phyloP scores from a whole-genome alignment of 1,284 basidiomycete species.

The Fomitopsis palustris region DNA sequence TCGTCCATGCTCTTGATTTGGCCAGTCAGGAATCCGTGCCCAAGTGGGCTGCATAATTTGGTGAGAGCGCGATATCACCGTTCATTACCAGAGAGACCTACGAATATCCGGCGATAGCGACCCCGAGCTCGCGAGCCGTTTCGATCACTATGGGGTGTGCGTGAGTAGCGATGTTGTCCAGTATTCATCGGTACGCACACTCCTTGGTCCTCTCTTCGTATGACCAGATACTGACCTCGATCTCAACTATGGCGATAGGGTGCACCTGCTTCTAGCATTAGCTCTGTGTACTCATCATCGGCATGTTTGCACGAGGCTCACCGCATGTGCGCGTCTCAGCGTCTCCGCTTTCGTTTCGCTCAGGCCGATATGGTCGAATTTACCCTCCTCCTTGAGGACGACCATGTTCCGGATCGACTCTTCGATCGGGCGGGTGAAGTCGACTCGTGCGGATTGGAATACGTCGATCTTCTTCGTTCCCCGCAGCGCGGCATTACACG shows the following conservation, averaged over 20 bases:
- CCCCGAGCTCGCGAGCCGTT: slow-evolving; percentile 9
- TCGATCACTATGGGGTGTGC: background rate
- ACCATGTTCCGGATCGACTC: slow-evolving; percentile 21
- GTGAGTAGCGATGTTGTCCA: background rate
- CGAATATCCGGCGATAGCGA: slow-evolving; percentile 52
- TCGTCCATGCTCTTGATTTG: slow-evolving; percentile 43
- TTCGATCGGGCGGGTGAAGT: slow-evolving; percentile 29
- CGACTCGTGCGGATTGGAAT: slow-evolving; percentile 37
- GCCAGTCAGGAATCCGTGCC: slow-evolving; percentile 53
- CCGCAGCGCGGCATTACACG: slow-evolving; percentile 35
- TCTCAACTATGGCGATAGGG: slow-evolving; percentile 45
- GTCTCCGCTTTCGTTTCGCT: slow-evolving; percentile 46
- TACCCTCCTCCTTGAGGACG: slow-evolving; percentile 19
- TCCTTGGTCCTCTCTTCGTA: slow-evolving; percentile 43
- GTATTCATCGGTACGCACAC: slow-evolving; percentile 19
- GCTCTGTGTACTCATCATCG: background rate
- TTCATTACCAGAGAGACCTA: slow-evolving; percentile 13
- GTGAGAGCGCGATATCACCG: background rate
- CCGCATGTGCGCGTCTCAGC: slow-evolving; percentile 34
- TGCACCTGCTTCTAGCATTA: slow-evolving; percentile 28
- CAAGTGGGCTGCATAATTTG: slow-evolving; percentile 39
- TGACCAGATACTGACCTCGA: slow-evolving; percentile 49
- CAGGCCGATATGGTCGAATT: slow-evolving; percentile 43
- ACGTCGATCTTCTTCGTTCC: slow-evolving; percentile 42
- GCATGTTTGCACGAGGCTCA: background rate